Evolutionary conservation across 306 rosid genomes (phyloP), one percentile per base, ranked within the genome.

Genomic region (Trifolium subterraneum): DNA sequence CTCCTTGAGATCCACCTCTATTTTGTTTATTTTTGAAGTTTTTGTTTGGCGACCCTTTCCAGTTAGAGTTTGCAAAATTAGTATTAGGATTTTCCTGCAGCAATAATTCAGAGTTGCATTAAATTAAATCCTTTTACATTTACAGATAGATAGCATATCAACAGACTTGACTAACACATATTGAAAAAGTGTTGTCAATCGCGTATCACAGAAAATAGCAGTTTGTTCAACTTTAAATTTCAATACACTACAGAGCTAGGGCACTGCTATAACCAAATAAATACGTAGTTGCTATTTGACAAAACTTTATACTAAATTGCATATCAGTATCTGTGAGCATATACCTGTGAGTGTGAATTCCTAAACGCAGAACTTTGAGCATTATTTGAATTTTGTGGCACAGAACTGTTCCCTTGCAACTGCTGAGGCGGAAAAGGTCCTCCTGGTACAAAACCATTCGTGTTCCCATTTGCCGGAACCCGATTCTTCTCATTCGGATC

Each of bases 281-380:
- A n/a, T n/a, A n/a, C n/a, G n/a, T n/a, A 48, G 22, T 19, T 3
- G 6, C 15, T 55, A 55, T 4, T 22, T 55, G 33, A 22, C 33
- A 55, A 55, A 29, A 55, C 62, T 10, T 22, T 55, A 8, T 22
- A 22, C 33, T 55, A 22, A 55, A 55, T 10, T 14, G 11, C 10
- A 7, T 22, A 55, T 22, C 15, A n/a, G n/a, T n/a, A n/a, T n/a
- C n/a, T n/a, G n/a, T n/a, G n/a, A n/a, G n/a, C n/a, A n/a, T n/a
- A n/a, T n/a, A n/a, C 98, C 95, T 86, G 90, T 16, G 86, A 39
- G 58, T 80, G 88, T 66, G 88, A 54, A 63, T 79, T 86, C 48
- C 58, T 47, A 73, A 81, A 74, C 68, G 67, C 68, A 68, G 84
- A 69, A 66, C 87, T 72, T 78, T 87, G 87, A 47, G 66, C 58